Base-by-base conservation (phyloP, 2,329 filamentous ascomycete species). In the Teratosphaeria gauchensis region DNA sequence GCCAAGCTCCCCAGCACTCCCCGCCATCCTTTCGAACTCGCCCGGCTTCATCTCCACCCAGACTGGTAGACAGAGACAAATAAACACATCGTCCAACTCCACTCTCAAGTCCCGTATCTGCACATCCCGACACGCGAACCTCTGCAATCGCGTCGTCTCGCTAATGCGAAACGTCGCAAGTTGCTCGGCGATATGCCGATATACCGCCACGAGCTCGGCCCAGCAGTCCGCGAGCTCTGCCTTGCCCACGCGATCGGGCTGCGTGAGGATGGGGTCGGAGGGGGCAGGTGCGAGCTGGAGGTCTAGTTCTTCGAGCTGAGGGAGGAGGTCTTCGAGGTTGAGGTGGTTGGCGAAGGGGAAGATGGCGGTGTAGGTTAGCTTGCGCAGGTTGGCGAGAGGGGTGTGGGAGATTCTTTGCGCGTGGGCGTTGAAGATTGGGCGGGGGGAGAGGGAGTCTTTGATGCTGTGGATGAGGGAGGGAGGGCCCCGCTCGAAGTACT, bases 401-500 rank as follows among this genome's bases (percentile, higher is more conserved):
- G 54, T 19, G n/a, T 48, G 38, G 11, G 57, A 59, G 28, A 61
- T 48, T 12, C 60, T 33, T 19, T 56, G 51, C 3, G 48, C 52
- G 32, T 42, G 30, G 30, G 60, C 55, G 35, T 31, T 30, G 53
- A 56, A 61, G 24, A 56, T 59, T 12, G 57, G 52, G 6, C 53
- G 59, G 6, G 60, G 57, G 3, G 58, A 54, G 38, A 70, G 56
- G 56, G 61, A 63, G 42, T 66, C 58, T 51, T 64, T 66, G 63
- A 71, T 70, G 53, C 62, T 65, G 60, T 66, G 61, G 11, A 71
- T 63, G n/a, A 71, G 56, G 1, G 64, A 65, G 3, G 69, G 69
- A 6, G 86, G 80, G 1, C 79, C 76, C 52, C 84, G 83, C 38
- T 85, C 76, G 66, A 86, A 89, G 72, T 86, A 90, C 65, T 90